A percentile compares a stretch with the other conserved stretches of the same genome.
Conservation (phyloP, 768 basidiomycete species). For the Xerocomus brunneocitrinus region DNA sequence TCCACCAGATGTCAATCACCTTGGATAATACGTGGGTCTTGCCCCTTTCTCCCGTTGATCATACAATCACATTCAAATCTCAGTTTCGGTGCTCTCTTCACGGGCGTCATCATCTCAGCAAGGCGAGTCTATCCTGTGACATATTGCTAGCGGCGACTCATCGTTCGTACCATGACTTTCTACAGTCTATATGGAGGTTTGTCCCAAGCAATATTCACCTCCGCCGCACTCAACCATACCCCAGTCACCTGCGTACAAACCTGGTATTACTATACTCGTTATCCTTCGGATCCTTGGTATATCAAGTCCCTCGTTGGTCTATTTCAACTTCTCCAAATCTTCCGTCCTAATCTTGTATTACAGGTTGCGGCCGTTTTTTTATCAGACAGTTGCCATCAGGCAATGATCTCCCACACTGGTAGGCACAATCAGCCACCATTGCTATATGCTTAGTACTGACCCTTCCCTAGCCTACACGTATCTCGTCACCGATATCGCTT, state of each 20-base stretch:
- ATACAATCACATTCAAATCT: background rate
- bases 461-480: conserved; percentile 43
- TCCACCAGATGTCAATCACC: background rate
- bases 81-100: conserved; percentile 50
- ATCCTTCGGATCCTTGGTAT: conserved; percentile 50
- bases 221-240: conserved; percentile 1
- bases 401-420: conserved; percentile 52
- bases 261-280: conserved; percentile 49
- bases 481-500: conserved; percentile 39
- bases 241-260: conserved; percentile 55
- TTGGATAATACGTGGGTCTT: conserved; percentile 38
- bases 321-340: background rate
- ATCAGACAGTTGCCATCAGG: conserved; percentile 55
- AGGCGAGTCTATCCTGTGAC: conserved; percentile 34
- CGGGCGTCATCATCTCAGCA: conserved; percentile 52
- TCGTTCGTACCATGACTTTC: background rate
- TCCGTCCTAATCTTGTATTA: background rate
- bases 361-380: conserved; percentile 51
- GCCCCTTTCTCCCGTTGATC: background rate
- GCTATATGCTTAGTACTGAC: background rate
- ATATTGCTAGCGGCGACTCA: background rate
- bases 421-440: background rate
- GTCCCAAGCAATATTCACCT: conserved; percentile 6
- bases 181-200: conserved; percentile 50
- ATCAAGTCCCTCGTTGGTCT: conserved; percentile 43